Conservation (phyloP, 371 early-diverging fungal genomes). For the Sporodiniella umbellata region DNA sequence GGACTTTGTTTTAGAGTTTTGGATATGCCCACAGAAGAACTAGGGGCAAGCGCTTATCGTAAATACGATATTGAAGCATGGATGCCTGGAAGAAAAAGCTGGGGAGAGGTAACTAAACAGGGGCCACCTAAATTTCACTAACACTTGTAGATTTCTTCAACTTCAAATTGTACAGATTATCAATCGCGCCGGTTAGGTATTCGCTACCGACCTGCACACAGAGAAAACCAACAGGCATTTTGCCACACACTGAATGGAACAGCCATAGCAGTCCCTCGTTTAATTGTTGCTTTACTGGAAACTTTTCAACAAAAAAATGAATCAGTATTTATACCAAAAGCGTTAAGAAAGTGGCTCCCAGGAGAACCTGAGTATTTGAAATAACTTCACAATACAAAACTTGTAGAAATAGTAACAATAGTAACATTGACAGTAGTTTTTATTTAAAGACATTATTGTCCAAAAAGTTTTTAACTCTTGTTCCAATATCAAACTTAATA, state of each 20-base stretch:
- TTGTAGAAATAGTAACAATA: too few relatives aligned
- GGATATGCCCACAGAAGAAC: slow-evolving; percentile 92
- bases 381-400: neutral
- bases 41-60: slow-evolving; percentile 89
- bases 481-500: slow-evolving; percentile 30
- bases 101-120: slow-evolving; percentile 77
- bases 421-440: too few relatives aligned
- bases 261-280: slow-evolving; percentile 88
- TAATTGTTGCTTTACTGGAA: slow-evolving; percentile 85
- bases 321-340: slow-evolving; percentile 68
- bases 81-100: slow-evolving; percentile 86
- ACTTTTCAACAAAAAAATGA: slow-evolving; percentile 76
- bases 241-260: slow-evolving; percentile 94
- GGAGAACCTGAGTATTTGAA: slow-evolving; percentile 23
- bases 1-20: slow-evolving; percentile 82
- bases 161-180: slow-evolving; percentile 88
- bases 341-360: slow-evolving; percentile 71
- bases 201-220: slow-evolving; percentile 42
- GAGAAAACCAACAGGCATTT: slow-evolving; percentile 53
- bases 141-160: slow-evolving; percentile 60
- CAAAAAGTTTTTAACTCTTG: slow-evolving; percentile 24
- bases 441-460: slow-evolving; percentile 27
- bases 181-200: slow-evolving; percentile 77
- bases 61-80: slow-evolving; percentile 96
- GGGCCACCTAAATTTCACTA: neutral